Evolutionary conservation across 768 basidiomycete species (phyloP).

Genomic region (Panellus pusillus): DNA sequence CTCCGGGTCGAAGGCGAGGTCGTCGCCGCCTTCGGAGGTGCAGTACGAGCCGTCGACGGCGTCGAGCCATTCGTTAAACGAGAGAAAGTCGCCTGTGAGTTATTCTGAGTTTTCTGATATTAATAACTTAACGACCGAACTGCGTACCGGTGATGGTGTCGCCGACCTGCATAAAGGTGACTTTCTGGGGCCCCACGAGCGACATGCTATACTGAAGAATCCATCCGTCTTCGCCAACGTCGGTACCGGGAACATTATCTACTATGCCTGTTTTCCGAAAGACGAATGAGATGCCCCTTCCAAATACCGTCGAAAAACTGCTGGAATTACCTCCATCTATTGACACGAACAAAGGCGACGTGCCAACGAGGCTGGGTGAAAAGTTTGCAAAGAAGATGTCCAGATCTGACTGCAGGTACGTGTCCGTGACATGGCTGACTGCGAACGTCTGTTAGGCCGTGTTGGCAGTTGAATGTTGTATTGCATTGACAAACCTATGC

Average conservation of each 20-base stretch:
- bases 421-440: slow-evolving; percentile 47
- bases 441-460: neutral
- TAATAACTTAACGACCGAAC: neutral
- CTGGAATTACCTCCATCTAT: slow-evolving; percentile 43
- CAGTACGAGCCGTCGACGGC: slow-evolving; percentile 37
- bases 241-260: slow-evolving; percentile 20
- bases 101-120: neutral
- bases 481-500: slow-evolving; percentile 27
- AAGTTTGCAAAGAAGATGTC: slow-evolving; percentile 44
- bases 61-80: slow-evolving; percentile 38
- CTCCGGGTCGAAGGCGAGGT: slow-evolving; percentile 32
- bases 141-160: slow-evolving; percentile 26
- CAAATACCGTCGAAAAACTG: neutral
- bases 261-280: slow-evolving; percentile 15
- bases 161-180: slow-evolving; percentile 35
- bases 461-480: neutral
- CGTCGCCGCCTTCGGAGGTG: slow-evolving; percentile 37
- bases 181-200: slow-evolving; percentile 32
- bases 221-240: slow-evolving; percentile 43
- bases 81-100: slow-evolving; percentile 20
- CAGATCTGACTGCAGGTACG: slow-evolving; percentile 42
- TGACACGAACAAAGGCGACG: slow-evolving; percentile 38
- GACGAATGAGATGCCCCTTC: neutral
- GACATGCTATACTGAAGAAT: slow-evolving; percentile 49
- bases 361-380: slow-evolving; percentile 38